phyloP scores from a whole-genome alignment of 2,329 filamentous ascomycete species.

The Paecilomyces formosus region DNA sequence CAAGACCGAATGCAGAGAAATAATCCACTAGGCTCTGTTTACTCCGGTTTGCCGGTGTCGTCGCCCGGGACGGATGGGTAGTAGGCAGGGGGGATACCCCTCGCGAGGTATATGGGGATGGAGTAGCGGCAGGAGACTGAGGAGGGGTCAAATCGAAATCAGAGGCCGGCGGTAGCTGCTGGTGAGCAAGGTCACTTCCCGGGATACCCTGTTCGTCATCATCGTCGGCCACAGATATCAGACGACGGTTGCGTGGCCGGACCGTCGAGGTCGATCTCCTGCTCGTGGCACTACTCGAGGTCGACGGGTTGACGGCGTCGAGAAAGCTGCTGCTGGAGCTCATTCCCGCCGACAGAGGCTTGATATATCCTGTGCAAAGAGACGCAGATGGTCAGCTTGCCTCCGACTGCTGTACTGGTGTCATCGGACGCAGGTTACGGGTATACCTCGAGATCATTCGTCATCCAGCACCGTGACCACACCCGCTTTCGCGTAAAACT shows the following conservation, averaged over 20 bases:
- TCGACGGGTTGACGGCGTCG: conserved; percentile 28
- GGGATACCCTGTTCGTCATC: conserved; percentile 17
- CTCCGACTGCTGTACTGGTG: conserved; percentile 7
- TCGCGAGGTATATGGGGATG: conserved; percentile 30
- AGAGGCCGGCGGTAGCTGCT: conserved; percentile 18
- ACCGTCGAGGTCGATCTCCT: conserved; percentile 30
- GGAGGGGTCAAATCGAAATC: conserved; percentile 24
- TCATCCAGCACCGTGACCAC: conserved; percentile 23
- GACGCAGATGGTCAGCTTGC: conserved; percentile 11
- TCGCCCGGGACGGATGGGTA: conserved; percentile 27
- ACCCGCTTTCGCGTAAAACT: conserved; percentile 12
- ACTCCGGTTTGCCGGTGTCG: conserved; percentile 15
- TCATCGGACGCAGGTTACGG: conserved; percentile 20
- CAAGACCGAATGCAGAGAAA: conserved; percentile 14
- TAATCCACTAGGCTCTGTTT: conserved; percentile 11
- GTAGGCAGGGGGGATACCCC: conserved; percentile 31
- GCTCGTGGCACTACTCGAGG: conserved; percentile 22
- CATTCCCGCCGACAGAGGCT: conserved; percentile 27
- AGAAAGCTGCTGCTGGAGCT: conserved; percentile 30
- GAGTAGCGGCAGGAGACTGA: conserved; percentile 34
- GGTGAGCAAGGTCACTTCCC: conserved; percentile 7
- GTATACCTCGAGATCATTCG: conserved; percentile 20
- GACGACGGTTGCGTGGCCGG: conserved; percentile 36
- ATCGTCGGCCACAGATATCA: conserved; percentile 36
- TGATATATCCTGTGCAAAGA: conserved; percentile 4